Conservation (phyloP, 345 rosid species). For the Cardiospermum halicacabum region DNA sequence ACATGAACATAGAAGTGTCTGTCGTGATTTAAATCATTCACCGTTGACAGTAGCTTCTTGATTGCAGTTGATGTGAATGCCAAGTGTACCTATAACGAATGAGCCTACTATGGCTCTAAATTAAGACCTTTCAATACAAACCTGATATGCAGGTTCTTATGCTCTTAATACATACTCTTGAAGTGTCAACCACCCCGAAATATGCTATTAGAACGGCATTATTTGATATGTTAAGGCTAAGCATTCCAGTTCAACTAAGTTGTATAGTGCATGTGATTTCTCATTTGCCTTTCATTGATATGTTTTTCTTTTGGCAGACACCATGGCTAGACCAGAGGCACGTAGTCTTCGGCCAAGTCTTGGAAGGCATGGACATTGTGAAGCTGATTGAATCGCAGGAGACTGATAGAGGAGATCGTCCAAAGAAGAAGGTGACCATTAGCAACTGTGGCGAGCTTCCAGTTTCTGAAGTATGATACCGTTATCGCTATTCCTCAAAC, state of each 20-base stretch:
- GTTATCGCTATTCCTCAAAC: neutral
- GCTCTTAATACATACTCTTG: neutral
- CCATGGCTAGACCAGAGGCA: constrained; percentile 95
- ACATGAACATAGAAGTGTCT: neutral
- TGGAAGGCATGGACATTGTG: constrained; percentile 92
- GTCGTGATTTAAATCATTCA: neutral
- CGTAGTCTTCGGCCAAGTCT: constrained; percentile 94
- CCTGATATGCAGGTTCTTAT: neutral
- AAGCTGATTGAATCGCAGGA: constrained; percentile 73
- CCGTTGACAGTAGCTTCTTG: neutral
- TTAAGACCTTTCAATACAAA: neutral
- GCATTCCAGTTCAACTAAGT: neutral
- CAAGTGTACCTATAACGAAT: neutral
- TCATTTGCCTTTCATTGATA: neutral
- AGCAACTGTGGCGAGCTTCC: constrained; percentile 94
- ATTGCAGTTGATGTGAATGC: neutral
- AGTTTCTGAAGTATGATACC: constrained; percentile 39
- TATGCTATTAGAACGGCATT: too few species aligned
- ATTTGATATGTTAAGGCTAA: too few species aligned
- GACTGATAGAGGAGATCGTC: constrained; percentile 96
- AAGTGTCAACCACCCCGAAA: neutral
- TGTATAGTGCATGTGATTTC: too few species aligned
- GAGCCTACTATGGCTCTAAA: neutral
- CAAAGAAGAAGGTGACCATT: constrained; percentile 77
- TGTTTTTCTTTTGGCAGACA: constrained; percentile 47